These are phyloP conservation scores for Leptographium radiaticola DNA, from an alignment of 2,329 filamentous ascomycete species.

Conservation along the genomic window DNA sequence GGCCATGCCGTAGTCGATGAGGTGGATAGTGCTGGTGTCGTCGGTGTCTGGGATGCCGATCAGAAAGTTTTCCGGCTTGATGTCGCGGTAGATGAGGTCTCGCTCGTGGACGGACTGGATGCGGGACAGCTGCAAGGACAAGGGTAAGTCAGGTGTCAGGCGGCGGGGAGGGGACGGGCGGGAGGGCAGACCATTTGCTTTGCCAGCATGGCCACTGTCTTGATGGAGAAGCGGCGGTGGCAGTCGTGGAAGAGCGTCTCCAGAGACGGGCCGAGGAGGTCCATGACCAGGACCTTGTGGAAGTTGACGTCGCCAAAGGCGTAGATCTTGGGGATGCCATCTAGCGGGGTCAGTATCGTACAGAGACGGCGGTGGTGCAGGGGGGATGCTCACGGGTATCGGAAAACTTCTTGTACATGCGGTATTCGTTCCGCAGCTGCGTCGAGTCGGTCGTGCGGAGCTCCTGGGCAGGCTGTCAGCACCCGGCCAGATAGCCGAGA, in stretches of 20 bases:
- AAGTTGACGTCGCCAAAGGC: slow-evolving; percentile 11
- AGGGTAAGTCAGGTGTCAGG: background rate
- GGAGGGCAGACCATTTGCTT: slow-evolving; percentile 11
- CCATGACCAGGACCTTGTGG: slow-evolving; percentile 13
- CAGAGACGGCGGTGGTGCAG: background rate
- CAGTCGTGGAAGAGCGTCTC: slow-evolving; percentile 7
- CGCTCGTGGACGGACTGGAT: slow-evolving; percentile 93
- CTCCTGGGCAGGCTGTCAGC: slow-evolving; percentile 2
- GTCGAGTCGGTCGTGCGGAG: slow-evolving; percentile 10
- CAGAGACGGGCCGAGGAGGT: slow-evolving; percentile 10
- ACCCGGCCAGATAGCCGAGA: background rate
- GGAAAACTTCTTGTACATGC: slow-evolving; percentile 11
- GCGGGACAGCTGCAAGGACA: slow-evolving; percentile 55
- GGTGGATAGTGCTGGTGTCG: slow-evolving; percentile 86
- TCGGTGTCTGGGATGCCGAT: slow-evolving; percentile 86
- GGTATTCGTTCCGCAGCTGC: slow-evolving; percentile 12
- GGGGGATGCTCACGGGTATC: slow-evolving; percentile 3
- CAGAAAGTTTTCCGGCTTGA: slow-evolving; percentile 98
- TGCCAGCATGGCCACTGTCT: slow-evolving; percentile 11
- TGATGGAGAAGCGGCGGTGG: slow-evolving; percentile 6
- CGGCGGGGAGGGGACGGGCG: background rate
- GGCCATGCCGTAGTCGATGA: slow-evolving; percentile 98
- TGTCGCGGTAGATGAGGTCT: slow-evolving; percentile 96
- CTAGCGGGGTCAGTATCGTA: slow-evolving; percentile 1
- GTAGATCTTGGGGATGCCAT: slow-evolving; percentile 10